phyloP scores from a whole-genome alignment of 345 rosid species.

The Aethionema arabicum region DNA sequence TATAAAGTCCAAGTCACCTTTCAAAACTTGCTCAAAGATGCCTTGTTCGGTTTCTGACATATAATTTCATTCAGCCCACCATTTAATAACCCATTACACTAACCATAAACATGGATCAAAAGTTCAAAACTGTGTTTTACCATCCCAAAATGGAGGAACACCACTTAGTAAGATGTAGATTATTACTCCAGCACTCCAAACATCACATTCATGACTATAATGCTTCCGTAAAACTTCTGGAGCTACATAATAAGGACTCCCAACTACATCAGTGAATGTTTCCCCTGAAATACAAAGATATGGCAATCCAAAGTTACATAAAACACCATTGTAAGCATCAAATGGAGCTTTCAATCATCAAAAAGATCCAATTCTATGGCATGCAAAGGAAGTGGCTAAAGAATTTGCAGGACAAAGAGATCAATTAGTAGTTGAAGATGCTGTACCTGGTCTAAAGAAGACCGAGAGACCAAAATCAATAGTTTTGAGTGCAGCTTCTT shows the following conservation, averaged over 20 bases:
- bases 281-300: constrained; percentile 51
- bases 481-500: constrained; percentile 74
- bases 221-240: constrained; percentile 87
- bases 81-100: constrained; percentile 1
- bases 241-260: constrained; percentile 97
- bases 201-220: constrained; percentile 92
- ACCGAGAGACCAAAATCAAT: constrained; percentile 94
- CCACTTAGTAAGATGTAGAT: constrained; percentile 83
- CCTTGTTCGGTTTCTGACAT: constrained; percentile 93
- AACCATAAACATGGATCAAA: not conserved
- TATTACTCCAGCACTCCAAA: constrained; percentile 99
- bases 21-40: constrained; percentile 91
- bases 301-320: not conserved
- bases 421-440: not conserved
- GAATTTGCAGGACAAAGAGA: no score
- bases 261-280: constrained; percentile 83
- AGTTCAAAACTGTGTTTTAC: constrained; percentile 41
- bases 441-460: constrained; percentile 85
- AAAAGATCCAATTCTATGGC: no score
- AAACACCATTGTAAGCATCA: not conserved
- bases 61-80: constrained; percentile 21
- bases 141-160: constrained; percentile 99
- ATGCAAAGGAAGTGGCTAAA: no score
- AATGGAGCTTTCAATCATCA: no score
- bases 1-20: constrained; percentile 80